phyloP scores from a whole-genome alignment of 371 early-diverging fungal species.

The Zopfochytrium polystomum region DNA sequence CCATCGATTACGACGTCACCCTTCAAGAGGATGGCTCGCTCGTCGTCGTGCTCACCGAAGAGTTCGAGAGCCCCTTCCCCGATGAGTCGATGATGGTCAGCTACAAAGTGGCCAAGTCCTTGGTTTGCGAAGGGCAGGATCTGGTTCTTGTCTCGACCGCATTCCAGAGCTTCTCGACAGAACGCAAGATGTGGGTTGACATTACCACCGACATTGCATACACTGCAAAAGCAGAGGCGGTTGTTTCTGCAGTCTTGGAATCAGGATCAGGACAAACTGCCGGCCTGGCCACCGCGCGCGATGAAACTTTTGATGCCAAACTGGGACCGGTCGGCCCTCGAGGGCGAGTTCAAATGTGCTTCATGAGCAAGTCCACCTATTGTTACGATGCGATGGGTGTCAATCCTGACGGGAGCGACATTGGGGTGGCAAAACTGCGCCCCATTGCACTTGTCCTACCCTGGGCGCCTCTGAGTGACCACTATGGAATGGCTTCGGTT shows the following conservation, averaged over 20 bases:
- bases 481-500: constrained; percentile 1
- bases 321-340: constrained; percentile 8
- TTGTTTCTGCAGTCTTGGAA: constrained; percentile 7
- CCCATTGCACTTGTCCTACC: constrained; percentile 11
- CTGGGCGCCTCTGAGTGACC: constrained; percentile 6
- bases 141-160: constrained; percentile 8
- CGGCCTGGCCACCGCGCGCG: constrained; percentile 7
- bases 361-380: background rate
- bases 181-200: constrained; percentile 2
- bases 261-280: constrained; percentile 9
- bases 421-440: constrained; percentile 5
- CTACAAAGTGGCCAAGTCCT: constrained; percentile 16
- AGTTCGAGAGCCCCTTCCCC: constrained; percentile 11
- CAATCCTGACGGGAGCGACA: constrained; percentile 5
- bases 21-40: constrained; percentile 2
- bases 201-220: constrained; percentile 9
- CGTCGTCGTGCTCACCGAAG: background rate
- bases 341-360: constrained; percentile 2
- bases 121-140: background rate
- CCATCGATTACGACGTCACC: constrained; percentile 7
- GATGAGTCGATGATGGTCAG: constrained; percentile 14
- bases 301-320: constrained; percentile 13
- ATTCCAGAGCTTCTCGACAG: constrained; percentile 8
- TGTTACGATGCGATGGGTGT: constrained; percentile 13
- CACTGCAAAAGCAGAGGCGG: constrained; percentile 13